Conservation (phyloP, 176 grass and related monocot species). For the Echinochloa phyllopogon region DNA sequence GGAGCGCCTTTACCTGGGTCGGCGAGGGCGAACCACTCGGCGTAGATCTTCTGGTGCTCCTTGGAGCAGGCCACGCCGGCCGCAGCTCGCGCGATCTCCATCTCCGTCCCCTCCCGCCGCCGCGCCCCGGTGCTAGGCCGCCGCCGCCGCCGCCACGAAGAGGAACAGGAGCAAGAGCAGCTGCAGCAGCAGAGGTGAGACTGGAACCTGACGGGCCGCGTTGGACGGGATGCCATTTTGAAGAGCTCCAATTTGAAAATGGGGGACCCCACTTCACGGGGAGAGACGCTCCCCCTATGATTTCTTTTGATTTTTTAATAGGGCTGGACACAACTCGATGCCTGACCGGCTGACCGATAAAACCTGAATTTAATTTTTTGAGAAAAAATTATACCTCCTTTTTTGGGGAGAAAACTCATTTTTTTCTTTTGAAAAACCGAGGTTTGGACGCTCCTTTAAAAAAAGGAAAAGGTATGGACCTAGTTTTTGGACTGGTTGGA, state of each 20-base stretch:
- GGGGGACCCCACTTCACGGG: slow-evolving; percentile 19
- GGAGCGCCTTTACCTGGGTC: slow-evolving; percentile 62
- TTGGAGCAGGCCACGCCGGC: slow-evolving; percentile 54
- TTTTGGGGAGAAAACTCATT: too few relatives aligned
- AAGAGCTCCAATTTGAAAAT: neutral
- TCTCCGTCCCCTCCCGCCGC: slow-evolving; percentile 30
- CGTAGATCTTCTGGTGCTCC: slow-evolving; percentile 80
- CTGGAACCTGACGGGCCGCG: slow-evolving; percentile 27
- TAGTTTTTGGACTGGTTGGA: too few relatives aligned
- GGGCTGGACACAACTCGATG: slow-evolving; percentile 24
- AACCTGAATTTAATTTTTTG: neutral
- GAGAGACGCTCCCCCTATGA: slow-evolving; percentile 40
- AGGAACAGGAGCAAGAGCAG: slow-evolving; percentile 21
- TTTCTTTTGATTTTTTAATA: slow-evolving; percentile 37
- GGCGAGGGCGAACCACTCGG: slow-evolving; percentile 76
- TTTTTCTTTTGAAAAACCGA: too few relatives aligned
- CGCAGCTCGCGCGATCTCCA: slow-evolving; percentile 63
- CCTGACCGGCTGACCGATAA: neutral
- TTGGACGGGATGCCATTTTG: slow-evolving; percentile 43
- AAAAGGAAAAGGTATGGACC: too few relatives aligned
- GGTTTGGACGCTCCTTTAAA: too few relatives aligned
- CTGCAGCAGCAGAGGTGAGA: neutral
- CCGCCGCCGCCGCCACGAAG: neutral
- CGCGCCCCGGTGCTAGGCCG: neutral
- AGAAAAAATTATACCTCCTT: too few relatives aligned